A percentile compares a stretch with the other conserved stretches of the same genome.
phyloP scores from a whole-genome alignment of 305 asterid species.

The Fraxinus velutina region DNA sequence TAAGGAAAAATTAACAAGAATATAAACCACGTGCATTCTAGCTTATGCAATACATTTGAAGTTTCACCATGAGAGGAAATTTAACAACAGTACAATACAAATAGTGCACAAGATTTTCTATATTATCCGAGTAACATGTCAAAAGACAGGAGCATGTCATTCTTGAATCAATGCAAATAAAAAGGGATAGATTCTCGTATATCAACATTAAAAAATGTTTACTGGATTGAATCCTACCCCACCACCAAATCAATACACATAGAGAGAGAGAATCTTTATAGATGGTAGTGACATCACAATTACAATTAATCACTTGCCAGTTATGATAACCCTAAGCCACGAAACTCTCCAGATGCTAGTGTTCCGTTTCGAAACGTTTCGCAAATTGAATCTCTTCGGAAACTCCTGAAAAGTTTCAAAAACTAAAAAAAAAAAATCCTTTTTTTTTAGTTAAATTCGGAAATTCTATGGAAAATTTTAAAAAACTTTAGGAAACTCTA shows the following conservation, averaged over 20 bases:
- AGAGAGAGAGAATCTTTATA: not conserved
- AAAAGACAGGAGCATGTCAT: not conserved
- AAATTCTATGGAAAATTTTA: too few species aligned
- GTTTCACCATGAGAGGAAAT: not conserved
- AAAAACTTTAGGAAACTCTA: too few species aligned
- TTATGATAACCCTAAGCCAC: not conserved
- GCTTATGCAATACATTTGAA: not conserved
- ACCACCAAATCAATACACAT: not conserved
- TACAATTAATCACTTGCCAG: not conserved
- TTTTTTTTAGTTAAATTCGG: too few species aligned
- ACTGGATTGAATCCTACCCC: not conserved
- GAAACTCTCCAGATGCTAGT: too few species aligned
- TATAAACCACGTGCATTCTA: not conserved
- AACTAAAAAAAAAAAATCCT: too few species aligned
- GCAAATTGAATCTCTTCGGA: too few species aligned
- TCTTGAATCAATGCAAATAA: not conserved
- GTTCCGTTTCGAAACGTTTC: too few species aligned
- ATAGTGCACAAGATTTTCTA: not conserved
- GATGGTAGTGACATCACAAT: not conserved
- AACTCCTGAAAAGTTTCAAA: too few species aligned
- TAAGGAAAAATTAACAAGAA: not conserved
- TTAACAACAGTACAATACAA: not conserved
- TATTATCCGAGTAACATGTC: not conserved
- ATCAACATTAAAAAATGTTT: not conserved
- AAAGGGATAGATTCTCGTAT: not conserved